Conservation (phyloP, 345 rosid genomes). For the Murraya paniculata region DNA sequence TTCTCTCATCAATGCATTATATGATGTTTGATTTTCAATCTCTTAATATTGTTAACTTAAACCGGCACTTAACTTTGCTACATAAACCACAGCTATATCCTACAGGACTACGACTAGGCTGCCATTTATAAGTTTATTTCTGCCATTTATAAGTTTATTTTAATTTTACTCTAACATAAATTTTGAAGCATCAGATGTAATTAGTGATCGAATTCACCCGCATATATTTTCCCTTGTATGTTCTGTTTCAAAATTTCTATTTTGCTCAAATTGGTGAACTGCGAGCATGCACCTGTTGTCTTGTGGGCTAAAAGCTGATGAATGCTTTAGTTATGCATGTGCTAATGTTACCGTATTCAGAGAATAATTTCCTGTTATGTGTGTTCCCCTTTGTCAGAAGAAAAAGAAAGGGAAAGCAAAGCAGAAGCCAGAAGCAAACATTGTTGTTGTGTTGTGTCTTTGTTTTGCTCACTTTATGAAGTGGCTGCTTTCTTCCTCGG, state of each 20-base stretch:
- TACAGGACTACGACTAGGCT: not conserved
- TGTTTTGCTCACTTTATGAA: not conserved
- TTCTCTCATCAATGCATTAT: constrained; percentile 19
- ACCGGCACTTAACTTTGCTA: not conserved
- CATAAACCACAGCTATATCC: not conserved
- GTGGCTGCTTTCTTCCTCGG: constrained; percentile 35
- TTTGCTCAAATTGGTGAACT: not conserved
- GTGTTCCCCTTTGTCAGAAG: constrained; percentile 4
- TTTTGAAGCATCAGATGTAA: not conserved
- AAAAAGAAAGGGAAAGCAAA: not conserved
- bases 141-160: not conserved
- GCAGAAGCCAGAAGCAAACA: not conserved
- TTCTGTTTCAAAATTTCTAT: not conserved
- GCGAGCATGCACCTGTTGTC: not conserved
- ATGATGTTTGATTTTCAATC: constrained; percentile 6
- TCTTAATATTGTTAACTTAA: not conserved
- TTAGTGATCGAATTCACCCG: not conserved
- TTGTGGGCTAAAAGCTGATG: not conserved
- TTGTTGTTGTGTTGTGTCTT: not conserved
- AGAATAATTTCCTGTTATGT: constrained; percentile 2
- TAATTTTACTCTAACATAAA: not conserved
- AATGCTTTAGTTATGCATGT: not conserved
- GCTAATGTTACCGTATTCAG: not conserved
- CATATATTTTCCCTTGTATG: not conserved
- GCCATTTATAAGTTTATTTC: not conserved